phyloP scores from a whole-genome alignment of 352 stramenopile genomes.

The Globisporangium canariense region DNA sequence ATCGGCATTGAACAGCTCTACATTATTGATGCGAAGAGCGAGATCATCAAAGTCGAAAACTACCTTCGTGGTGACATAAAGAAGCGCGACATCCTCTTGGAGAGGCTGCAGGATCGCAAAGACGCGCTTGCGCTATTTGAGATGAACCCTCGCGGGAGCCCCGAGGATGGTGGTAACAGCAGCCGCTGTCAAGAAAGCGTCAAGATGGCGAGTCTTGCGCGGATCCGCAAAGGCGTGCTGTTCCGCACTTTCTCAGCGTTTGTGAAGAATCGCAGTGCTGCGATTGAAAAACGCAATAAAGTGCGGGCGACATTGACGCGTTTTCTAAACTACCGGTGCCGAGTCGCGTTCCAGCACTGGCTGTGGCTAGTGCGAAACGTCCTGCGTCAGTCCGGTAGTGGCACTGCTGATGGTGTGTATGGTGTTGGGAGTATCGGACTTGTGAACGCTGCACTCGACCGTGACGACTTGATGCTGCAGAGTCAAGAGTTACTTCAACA shows the following conservation, averaged over 20 bases:
- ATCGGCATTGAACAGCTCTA: conserved; percentile 85
- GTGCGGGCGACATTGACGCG: conserved; percentile 29
- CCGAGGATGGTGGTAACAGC: conserved; percentile 5
- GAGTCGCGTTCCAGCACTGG: conserved; percentile 28
- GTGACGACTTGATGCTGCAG: conserved; percentile 48
- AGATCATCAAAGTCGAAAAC: conserved; percentile 70
- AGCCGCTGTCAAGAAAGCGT: conserved; percentile 4
- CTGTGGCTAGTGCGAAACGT: conserved; percentile 13
- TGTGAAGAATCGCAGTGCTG: conserved; percentile 35
- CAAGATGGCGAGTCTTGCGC: conserved; percentile 23
- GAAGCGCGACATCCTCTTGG: conserved; percentile 25
- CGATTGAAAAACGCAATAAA: conserved; percentile 34
- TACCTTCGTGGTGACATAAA: conserved; percentile 62
- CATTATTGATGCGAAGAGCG: conserved; percentile 72
- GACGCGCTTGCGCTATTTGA: conserved; percentile 51
- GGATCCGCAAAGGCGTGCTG: conserved; percentile 36
- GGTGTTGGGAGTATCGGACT: conserved; percentile 49
- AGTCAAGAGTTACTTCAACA: conserved; percentile 39
- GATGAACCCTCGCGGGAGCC: conserved; percentile 22
- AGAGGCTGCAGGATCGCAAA: conserved; percentile 37
- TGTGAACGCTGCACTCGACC: conserved; percentile 41
- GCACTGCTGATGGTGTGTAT: not conserved
- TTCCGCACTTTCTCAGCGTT: conserved; percentile 54
- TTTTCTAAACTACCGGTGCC: conserved; percentile 26
- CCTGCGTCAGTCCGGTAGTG: not conserved